phyloP scores from a whole-genome alignment of 2,329 filamentous ascomycete genomes.

The Exophiala sp. region DNA sequence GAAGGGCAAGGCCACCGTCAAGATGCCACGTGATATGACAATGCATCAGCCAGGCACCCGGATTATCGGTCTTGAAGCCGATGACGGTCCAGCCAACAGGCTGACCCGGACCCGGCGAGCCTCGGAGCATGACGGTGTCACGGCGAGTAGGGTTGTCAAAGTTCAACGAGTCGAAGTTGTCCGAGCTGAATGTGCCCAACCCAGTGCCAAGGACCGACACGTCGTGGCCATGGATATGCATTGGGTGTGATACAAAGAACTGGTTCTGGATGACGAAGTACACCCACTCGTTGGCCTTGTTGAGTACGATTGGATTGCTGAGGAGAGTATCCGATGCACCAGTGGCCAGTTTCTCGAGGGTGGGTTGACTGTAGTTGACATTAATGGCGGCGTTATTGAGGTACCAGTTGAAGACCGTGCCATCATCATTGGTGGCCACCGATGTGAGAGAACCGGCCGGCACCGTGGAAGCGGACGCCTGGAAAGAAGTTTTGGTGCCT shows the following conservation, averaged over 20 bases:
- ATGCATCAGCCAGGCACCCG: constrained; percentile 64
- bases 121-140: constrained; percentile 48
- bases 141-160: constrained; percentile 57
- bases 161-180: constrained; percentile 54
- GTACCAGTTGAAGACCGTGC: constrained; percentile 33
- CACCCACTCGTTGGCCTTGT: constrained; percentile 22
- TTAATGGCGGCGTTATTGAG: constrained; percentile 34
- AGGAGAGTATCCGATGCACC: constrained; percentile 13
- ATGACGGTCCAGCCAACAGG: constrained; percentile 57
- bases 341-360: constrained; percentile 24
- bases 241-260: constrained; percentile 47
- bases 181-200: constrained; percentile 37
- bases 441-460: constrained; percentile 23
- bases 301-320: constrained; percentile 22
- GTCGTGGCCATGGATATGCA: constrained; percentile 69
- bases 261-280: constrained; percentile 29
- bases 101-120: constrained; percentile 14
- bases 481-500: constrained; percentile 27
- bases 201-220: constrained; percentile 56
- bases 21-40: constrained; percentile 79
- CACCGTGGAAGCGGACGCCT: constrained; percentile 26
- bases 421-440: constrained; percentile 25
- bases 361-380: constrained; percentile 33
- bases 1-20: constrained; percentile 56
- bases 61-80: constrained; percentile 42